Evolutionary conservation across 257 asterid species (phyloP).

Genomic region (Salvia splendens): DNA sequence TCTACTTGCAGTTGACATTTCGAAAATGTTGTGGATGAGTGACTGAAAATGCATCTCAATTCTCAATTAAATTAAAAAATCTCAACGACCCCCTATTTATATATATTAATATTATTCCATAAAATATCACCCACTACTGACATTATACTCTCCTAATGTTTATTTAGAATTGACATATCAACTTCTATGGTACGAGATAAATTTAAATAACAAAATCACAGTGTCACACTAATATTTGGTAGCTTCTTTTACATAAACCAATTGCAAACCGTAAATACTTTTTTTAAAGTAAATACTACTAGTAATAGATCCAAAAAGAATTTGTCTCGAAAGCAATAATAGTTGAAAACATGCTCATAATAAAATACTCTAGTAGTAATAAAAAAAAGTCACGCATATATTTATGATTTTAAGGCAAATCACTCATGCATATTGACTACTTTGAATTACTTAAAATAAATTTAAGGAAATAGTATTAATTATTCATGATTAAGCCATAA

Average conservation of each 20-base stretch:
- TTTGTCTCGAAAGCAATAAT: not conserved
- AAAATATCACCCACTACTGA: not conserved
- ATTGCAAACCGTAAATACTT: not conserved
- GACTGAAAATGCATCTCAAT: no score
- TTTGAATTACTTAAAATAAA: not conserved
- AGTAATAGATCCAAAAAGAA: not conserved
- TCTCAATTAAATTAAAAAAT: no score
- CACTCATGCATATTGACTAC: not conserved
- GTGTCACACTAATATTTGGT: slow-evolving; percentile 5
- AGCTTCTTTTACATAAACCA: not conserved
- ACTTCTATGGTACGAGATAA: not conserved
- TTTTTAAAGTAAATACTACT: not conserved
- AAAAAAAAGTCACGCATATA: no score
- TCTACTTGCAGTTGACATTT: no score
- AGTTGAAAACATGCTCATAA: not conserved
- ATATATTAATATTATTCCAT: not conserved
- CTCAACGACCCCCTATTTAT: no score
- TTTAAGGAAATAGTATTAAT: not conserved
- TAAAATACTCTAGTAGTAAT: not conserved
- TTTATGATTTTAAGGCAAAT: not conserved
- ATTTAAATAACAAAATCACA: not conserved
- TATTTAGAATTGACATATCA: not conserved
- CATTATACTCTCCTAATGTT: not conserved
- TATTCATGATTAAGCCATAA: slow-evolving; percentile 23
- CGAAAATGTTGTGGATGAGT: no score